phyloP scores from a whole-genome alignment of 495 filamentous ascomycete genomes.

The Neurospora hispaniola region DNA sequence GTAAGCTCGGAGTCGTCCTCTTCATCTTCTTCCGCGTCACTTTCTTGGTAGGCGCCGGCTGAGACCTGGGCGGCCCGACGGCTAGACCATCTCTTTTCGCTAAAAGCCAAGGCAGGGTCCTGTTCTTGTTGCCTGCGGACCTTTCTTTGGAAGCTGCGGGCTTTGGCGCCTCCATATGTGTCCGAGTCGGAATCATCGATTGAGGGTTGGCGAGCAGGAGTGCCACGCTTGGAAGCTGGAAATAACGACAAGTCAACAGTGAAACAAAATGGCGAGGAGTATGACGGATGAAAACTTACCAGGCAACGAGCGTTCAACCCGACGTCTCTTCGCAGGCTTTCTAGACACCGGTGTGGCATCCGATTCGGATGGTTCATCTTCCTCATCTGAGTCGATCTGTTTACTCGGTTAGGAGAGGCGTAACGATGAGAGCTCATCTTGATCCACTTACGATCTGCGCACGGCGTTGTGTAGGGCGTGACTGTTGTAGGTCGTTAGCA shows the following conservation, averaged over 20 bases:
- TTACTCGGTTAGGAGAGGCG: slow-evolving; percentile 14
- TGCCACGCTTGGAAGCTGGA: slow-evolving; percentile 56
- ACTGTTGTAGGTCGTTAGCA: slow-evolving; percentile 33
- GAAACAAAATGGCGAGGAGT: neutral
- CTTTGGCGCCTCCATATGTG: slow-evolving; percentile 64
- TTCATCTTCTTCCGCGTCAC: slow-evolving; percentile 53
- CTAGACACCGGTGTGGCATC: slow-evolving; percentile 45
- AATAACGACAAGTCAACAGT: slow-evolving; percentile 15
- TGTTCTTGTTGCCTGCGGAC: slow-evolving; percentile 53
- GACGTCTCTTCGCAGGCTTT: slow-evolving; percentile 37
- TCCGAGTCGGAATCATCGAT: slow-evolving; percentile 57
- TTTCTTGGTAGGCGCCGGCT: slow-evolving; percentile 81
- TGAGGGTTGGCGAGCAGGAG: slow-evolving; percentile 47
- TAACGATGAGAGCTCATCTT: neutral
- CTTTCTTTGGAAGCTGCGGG: slow-evolving; percentile 57
- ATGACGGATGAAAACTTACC: slow-evolving; percentile 25
- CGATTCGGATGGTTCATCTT: slow-evolving; percentile 62
- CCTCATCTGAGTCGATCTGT: slow-evolving; percentile 63
- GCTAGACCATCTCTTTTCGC: slow-evolving; percentile 81
- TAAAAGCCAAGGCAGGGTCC: slow-evolving; percentile 49
- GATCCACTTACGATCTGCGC: slow-evolving; percentile 34
- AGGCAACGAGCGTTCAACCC: slow-evolving; percentile 38
- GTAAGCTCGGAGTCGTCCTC: slow-evolving; percentile 51
- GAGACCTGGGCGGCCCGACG: slow-evolving; percentile 75
- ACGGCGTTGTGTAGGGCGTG: slow-evolving; percentile 39